These are phyloP conservation scores for Bonia amplexicaulis DNA, from an alignment of 176 grass and related monocot species.

Conservation along the genomic window DNA sequence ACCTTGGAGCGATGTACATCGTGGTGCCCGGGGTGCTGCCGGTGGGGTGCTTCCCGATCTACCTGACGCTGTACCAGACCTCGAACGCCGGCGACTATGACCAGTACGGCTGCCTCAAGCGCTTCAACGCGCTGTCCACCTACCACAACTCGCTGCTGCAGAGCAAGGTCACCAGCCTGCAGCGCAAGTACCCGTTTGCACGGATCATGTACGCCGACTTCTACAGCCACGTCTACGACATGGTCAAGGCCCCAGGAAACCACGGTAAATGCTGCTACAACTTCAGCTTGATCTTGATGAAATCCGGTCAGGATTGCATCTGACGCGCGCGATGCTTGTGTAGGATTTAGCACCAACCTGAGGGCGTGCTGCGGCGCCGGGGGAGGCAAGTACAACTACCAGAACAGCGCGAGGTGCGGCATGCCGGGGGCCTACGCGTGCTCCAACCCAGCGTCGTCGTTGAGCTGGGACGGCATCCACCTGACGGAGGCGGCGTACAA, in stretches of 20 bases:
- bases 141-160: constrained; percentile 74
- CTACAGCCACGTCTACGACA: constrained; percentile 67
- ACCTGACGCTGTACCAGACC: constrained; percentile 66
- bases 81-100: constrained; percentile 68
- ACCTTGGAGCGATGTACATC: constrained; percentile 52
- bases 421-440: constrained; percentile 59
- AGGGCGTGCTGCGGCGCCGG: constrained; percentile 73
- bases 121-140: constrained; percentile 58
- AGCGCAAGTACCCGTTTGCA: constrained; percentile 44
- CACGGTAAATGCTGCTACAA: constrained; percentile 37
- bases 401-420: constrained; percentile 58
- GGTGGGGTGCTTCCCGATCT: constrained; percentile 77
- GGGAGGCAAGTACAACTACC: constrained; percentile 72
- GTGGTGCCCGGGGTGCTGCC: constrained; percentile 70
- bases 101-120: constrained; percentile 67
- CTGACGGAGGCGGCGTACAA: constrained; percentile 84
- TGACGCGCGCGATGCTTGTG: background rate
- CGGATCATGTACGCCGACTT: constrained; percentile 83
- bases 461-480: constrained; percentile 95
- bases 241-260: constrained; percentile 49
- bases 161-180: constrained; percentile 45
- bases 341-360: constrained; percentile 63
- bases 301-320: background rate
- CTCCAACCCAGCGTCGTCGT: constrained; percentile 44
- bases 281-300: background rate